These are phyloP conservation scores for Anisodus tanguticus DNA, from an alignment of 257 asterid genomes.

Conservation along the genomic window DNA sequence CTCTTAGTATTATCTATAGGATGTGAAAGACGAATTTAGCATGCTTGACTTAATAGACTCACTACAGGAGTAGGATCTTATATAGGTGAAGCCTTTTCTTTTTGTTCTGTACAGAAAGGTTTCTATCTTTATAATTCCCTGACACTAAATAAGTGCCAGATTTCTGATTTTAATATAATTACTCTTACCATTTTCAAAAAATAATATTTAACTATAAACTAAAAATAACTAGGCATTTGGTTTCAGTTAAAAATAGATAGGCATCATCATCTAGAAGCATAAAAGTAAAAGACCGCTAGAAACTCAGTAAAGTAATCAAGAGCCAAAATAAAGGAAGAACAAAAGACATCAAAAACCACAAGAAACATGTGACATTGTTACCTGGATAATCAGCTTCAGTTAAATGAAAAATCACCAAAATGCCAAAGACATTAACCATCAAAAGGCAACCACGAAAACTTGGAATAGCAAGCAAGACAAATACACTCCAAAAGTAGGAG, in stretches of 20 bases:
- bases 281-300: background rate
- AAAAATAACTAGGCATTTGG: background rate
- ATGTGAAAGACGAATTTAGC: background rate
- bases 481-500: background rate
- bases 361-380: slow-evolving; percentile 11
- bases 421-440: background rate
- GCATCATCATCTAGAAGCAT: background rate
- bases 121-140: background rate
- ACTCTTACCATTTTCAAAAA: background rate
- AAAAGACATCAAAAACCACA: slow-evolving; percentile 6
- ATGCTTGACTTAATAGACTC: background rate
- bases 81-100: background rate
- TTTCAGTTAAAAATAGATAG: background rate
- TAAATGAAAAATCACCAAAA: background rate
- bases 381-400: background rate
- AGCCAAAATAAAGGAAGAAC: background rate
- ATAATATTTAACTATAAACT: slow-evolving; percentile 3
- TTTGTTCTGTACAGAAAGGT: background rate
- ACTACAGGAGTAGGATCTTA: slow-evolving; percentile 11
- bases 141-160: background rate
- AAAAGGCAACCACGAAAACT: slow-evolving; percentile 1
- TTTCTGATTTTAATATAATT: background rate
- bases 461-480: background rate
- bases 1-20: background rate
- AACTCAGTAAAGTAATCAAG: slow-evolving; percentile 14